These are phyloP conservation scores for Suillus hirtellus DNA, from an alignment of 768 basidiomycete species.

Conservation along the genomic window DNA sequence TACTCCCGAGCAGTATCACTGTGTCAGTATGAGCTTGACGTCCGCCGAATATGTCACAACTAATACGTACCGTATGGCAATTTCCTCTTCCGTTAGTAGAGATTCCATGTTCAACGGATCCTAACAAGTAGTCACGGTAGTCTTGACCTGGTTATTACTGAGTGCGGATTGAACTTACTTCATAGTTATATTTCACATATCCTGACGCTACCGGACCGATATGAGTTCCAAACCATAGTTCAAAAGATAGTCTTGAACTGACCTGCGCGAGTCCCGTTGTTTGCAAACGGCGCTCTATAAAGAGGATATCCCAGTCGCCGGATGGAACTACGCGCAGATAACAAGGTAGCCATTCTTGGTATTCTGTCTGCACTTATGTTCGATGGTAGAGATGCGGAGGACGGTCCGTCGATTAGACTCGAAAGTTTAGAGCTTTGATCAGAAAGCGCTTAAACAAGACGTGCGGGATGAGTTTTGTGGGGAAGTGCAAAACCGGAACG, in stretches of 20 bases:
- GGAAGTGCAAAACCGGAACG: background rate
- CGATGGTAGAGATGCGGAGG: background rate
- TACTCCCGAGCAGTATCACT: constrained; percentile 81
- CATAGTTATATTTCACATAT: constrained; percentile 22
- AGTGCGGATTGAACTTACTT: constrained; percentile 17
- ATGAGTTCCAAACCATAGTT: background rate
- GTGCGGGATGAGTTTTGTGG: background rate
- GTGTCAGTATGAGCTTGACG: background rate
- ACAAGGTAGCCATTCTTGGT: background rate
- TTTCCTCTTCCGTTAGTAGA: constrained; percentile 86
- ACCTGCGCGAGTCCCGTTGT: background rate
- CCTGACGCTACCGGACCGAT: constrained; percentile 19
- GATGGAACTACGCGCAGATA: background rate
- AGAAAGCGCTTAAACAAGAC: background rate
- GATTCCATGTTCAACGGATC: constrained; percentile 83
- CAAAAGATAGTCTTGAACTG: background rate
- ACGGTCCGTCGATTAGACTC: background rate
- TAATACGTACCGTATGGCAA: constrained; percentile 70
- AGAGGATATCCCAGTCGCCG: background rate
- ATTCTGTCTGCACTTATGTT: background rate
- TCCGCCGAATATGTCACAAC: background rate
- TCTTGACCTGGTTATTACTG: background rate
- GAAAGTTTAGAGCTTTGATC: background rate
- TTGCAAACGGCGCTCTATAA: background rate
- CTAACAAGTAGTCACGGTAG: constrained; percentile 37